Percentiles rank a stretch among this genome's conserved stretches.
phyloP scores from a whole-genome alignment of 1,139 yeast species.

The Scheffersomyces parashehatae region DNA sequence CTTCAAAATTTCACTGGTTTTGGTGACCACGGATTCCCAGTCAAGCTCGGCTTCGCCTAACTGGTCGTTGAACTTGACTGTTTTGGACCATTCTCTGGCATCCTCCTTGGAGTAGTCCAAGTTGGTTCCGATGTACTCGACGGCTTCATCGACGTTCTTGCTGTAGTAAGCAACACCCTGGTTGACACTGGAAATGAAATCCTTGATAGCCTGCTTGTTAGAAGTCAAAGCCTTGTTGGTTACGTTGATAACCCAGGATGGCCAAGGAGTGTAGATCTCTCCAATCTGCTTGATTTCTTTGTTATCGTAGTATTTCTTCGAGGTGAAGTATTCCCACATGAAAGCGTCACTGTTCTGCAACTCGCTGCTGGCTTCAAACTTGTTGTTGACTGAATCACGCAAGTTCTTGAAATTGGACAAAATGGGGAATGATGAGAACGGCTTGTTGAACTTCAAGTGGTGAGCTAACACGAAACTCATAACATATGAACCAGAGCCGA shows the following conservation, averaged over 20 bases:
- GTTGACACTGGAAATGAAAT: conserved; percentile 56
- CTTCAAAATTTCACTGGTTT: conserved; percentile 59
- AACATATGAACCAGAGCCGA: conserved; percentile 89
- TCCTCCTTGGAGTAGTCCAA: conserved; percentile 78
- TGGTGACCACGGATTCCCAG: conserved; percentile 50
- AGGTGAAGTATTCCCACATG: conserved; percentile 95
- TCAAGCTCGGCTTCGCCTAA: conserved; percentile 49
- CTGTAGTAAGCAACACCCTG: conserved; percentile 70
- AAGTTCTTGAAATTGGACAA: conserved; percentile 71
- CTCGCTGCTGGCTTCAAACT: conserved; percentile 26
- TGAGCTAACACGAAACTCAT: conserved; percentile 85
- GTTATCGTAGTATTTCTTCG: conserved; percentile 78
- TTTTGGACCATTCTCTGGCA: conserved; percentile 76
- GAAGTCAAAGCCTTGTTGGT: conserved; percentile 32
- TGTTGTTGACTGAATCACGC: conserved; percentile 73
- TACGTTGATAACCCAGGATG: conserved; percentile 84
- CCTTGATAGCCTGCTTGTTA: conserved; percentile 29
- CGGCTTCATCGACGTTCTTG: conserved; percentile 61
- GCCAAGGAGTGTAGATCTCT: conserved; percentile 93
- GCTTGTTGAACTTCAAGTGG: conserved; percentile 48
- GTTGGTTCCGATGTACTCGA: conserved; percentile 60
- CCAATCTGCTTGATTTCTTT: conserved; percentile 82
- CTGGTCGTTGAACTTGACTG: conserved; percentile 62
- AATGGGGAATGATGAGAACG: conserved; percentile 55
- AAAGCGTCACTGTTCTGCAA: conserved; percentile 69